Percentiles rank a stretch among this genome's conserved stretches.
Conservation (phyloP, 495 filamentous ascomycete species). For the Lophium mytilinum region DNA sequence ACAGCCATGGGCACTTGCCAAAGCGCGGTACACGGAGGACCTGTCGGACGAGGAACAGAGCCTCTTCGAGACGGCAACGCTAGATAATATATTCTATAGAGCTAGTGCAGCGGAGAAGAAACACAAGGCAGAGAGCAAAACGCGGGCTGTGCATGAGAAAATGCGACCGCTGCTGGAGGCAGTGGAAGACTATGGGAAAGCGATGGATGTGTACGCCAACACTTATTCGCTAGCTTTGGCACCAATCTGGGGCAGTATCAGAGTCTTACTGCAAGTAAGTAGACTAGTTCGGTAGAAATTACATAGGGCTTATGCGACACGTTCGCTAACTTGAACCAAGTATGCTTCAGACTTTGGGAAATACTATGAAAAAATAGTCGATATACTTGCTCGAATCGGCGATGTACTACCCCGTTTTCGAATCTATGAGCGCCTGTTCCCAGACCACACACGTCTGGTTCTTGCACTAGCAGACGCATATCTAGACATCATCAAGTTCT, state of each 20-base stretch:
- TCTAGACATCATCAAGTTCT: conserved; percentile 37
- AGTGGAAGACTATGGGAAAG: conserved; percentile 37
- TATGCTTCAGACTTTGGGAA: conserved; percentile 30
- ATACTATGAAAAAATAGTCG: conserved; percentile 34
- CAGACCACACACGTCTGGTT: conserved; percentile 29
- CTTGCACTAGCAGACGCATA: conserved; percentile 33
- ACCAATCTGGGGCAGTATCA: conserved; percentile 39
- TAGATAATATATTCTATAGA: conserved; percentile 29
- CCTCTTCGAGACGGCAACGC: conserved; percentile 13
- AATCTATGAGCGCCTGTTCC: conserved; percentile 29
- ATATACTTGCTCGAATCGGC: conserved; percentile 36
- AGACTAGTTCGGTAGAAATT: neutral
- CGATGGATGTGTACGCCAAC: conserved; percentile 35
- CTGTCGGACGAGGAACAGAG: conserved; percentile 6
- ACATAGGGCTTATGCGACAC: neutral
- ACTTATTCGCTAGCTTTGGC: conserved; percentile 30
- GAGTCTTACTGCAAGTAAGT: conserved; percentile 35
- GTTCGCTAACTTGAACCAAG: neutral
- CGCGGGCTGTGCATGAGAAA: conserved; percentile 19
- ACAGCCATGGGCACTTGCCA: neutral
- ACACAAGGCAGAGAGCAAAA: conserved; percentile 26
- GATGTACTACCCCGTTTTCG: conserved; percentile 35
- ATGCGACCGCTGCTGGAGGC: conserved; percentile 28
- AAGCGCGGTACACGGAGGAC: conserved; percentile 1
- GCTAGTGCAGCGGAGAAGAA: conserved; percentile 29